Evolutionary conservation across 2,329 filamentous ascomycete genomes (phyloP).

Genomic region (Lasiodiplodia citricola): DNA sequence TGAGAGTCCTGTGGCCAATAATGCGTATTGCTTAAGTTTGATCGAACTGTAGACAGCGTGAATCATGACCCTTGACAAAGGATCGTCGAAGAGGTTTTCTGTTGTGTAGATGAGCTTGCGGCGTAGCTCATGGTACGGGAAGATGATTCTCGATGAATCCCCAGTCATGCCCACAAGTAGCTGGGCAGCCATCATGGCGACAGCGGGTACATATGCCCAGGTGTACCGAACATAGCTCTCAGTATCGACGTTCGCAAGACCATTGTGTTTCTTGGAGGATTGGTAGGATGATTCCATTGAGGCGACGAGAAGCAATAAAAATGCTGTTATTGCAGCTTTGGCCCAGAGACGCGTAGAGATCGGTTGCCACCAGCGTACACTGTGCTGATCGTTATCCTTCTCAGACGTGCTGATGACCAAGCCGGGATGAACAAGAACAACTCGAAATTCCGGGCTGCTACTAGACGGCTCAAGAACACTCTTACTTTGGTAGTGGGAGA

Average conservation of each 20-base stretch:
- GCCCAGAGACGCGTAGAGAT: neutral
- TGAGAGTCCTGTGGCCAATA: neutral
- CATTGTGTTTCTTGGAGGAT: neutral
- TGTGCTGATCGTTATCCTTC: neutral
- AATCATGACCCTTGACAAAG: neutral
- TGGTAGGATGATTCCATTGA: neutral
- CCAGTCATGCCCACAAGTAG: neutral
- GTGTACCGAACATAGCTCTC: neutral
- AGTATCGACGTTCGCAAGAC: neutral
- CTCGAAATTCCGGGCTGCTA: neutral
- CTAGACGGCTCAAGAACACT: neutral
- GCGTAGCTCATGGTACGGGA: neutral
- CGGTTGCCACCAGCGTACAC: neutral
- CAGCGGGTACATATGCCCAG: neutral
- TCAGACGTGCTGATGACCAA: too few species aligned
- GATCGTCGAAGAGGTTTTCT: neutral
- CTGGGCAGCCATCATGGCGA: neutral
- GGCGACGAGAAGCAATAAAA: neutral
- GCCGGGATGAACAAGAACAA: neutral
- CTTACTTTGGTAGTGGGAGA: neutral
- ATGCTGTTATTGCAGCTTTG: neutral
- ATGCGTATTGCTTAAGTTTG: neutral
- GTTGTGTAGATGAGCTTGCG: neutral
- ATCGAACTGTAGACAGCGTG: neutral
- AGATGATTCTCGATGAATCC: neutral